phyloP scores from a whole-genome alignment of 345 rosid genomes.

The Syzygium jambos region DNA sequence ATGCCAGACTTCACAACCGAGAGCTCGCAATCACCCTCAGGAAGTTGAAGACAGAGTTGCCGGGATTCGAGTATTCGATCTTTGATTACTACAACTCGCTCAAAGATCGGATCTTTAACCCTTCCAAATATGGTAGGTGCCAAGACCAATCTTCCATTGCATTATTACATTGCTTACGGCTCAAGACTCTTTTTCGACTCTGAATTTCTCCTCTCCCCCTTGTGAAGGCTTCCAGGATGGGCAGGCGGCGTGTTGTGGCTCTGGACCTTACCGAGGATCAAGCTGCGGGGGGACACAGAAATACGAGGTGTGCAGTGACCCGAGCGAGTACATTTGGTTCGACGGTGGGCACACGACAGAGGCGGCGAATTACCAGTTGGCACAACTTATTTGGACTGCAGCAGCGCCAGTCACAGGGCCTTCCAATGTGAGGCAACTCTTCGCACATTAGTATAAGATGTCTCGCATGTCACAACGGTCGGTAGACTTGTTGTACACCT shows the following conservation, averaged over 20 bases:
- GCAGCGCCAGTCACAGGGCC: not conserved
- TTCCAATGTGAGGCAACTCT: not conserved
- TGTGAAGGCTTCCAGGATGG: conserved; percentile 5
- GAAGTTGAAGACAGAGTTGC: conserved; percentile 2
- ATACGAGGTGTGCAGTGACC: conserved; percentile 1
- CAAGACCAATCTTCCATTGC: not conserved
- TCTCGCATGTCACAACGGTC: not conserved
- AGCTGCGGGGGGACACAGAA: not conserved
- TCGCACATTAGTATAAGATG: not conserved
- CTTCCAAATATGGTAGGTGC: conserved; percentile 1
- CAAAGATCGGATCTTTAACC: not conserved
- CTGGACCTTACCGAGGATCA: not conserved
- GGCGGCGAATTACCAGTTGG: not conserved
- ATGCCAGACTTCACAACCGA: conserved; percentile 9
- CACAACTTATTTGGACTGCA: conserved; percentile 6
- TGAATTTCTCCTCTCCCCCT: not conserved
- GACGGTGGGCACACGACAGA: conserved; percentile 4
- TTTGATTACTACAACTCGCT: conserved; percentile 11
- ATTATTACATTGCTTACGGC: not conserved
- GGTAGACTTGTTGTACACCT: not conserved
- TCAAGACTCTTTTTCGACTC: not conserved
- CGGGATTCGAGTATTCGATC: conserved; percentile 14
- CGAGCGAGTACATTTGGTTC: conserved; percentile 5
- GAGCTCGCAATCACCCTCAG: not conserved
- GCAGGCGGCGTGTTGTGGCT: conserved; percentile 3